A percentile compares a stretch with the other conserved stretches of the same genome.
Evolutionary conservation across 2,329 filamentous ascomycete genomes (phyloP).

Genomic region (Fusarium goolgardi): DNA sequence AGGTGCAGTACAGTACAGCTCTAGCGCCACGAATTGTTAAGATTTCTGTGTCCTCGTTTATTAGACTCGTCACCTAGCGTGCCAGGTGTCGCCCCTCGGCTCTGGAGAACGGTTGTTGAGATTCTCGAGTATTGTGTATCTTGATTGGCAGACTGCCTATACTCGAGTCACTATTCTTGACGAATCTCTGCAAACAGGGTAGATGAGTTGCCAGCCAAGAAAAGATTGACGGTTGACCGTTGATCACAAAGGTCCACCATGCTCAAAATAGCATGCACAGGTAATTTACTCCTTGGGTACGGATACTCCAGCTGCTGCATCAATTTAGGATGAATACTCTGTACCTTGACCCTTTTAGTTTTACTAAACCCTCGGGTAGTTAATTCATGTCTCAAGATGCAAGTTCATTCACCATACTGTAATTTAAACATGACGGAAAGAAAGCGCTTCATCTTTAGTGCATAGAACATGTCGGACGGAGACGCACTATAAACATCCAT

Average conservation of each 20-base stretch:
- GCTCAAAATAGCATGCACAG: conserved; percentile 1
- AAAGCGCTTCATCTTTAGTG: conserved; percentile 17
- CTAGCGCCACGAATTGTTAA: conserved; percentile 25
- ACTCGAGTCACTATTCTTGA: conserved; percentile 14
- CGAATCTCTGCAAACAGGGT: conserved; percentile 5
- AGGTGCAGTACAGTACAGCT: conserved; percentile 3
- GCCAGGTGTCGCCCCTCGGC: conserved; percentile 34
- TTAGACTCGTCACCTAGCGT: conserved; percentile 19
- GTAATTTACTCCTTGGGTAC: neutral
- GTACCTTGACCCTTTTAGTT: neutral
- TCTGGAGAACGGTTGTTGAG: conserved; percentile 18
- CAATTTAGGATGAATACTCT: neutral
- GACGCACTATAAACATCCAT: conserved; percentile 19
- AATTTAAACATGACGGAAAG: conserved; percentile 4
- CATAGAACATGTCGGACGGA: neutral
- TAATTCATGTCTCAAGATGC: conserved; percentile 1
- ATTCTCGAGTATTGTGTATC: conserved; percentile 2
- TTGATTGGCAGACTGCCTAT: conserved; percentile 4
- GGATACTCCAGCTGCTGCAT: neutral
- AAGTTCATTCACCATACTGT: conserved; percentile 3
- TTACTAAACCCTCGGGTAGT: conserved; percentile 7
- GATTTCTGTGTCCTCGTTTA: conserved; percentile 9
- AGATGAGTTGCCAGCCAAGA: conserved; percentile 14
- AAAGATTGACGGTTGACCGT: conserved; percentile 10
- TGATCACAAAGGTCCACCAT: conserved; percentile 4